Evolutionary conservation across 768 basidiomycete genomes (phyloP), one percentile per base, ranked within the genome.

Genomic region (Pulveroboletus sp.): DNA sequence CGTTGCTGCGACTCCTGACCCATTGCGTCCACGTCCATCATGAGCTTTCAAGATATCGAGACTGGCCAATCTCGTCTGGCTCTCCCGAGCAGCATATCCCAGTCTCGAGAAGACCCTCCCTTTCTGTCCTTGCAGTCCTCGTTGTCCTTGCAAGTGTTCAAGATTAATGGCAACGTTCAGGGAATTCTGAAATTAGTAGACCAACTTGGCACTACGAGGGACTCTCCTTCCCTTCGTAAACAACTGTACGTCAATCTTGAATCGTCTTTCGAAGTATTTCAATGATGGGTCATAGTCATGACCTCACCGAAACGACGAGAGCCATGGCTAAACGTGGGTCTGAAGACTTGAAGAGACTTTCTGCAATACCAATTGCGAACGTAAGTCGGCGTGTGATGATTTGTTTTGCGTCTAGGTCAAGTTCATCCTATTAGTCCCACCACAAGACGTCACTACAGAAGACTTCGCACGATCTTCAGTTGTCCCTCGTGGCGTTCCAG

Each of bases 91-190:
- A 48, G 50, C 11, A 52, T 49, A 24, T 46, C 56, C 1, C 74
- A 72, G 53, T 69, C 71, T 17, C 70, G 61, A 37, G 83, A 89
- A 63, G 91, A 93, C 69, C 77, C 81, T 7, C 76, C 85, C 4
- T 97, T 95, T 67, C 71, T 77, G 9, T 76, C 74, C 30, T 72
- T 94, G 14, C 92, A 93, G 63, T 82, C 80, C 3, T 89, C 89
- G 12, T 69, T 93, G 52, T 87, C 87, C 1, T 77, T 98, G 6
- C 94, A 98, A 67, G 91, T 95, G 50, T 97, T 98, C 85, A 98
- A 98, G 80, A 93, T 98, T 74, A 94, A 95, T 61, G 82, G 90
- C 51, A 99, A 99, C 70, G 93, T 97, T 3, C 91, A 95, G 62
- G 95, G 90, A 14, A 94, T 99, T 43, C 69, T 92, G 59, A 91